phyloP scores from a whole-genome alignment of 192 early-diverging fungal species.

The Pilaira anomala region DNA sequence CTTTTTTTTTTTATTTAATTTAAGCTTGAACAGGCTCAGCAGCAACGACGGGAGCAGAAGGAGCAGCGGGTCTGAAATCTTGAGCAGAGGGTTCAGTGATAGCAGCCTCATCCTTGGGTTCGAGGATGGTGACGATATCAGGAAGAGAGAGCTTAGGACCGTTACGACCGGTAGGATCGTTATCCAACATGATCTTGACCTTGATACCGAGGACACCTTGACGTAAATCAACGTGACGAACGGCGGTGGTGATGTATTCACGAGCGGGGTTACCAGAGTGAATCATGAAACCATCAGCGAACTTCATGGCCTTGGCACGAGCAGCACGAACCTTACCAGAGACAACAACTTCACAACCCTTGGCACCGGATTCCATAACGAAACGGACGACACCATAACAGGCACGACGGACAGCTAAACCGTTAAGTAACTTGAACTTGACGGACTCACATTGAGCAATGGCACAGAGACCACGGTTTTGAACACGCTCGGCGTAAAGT shows the following conservation, averaged over 20 bases:
- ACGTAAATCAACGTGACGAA: conserved; percentile 96
- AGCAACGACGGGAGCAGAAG: conserved; percentile 21
- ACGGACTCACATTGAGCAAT: conserved; percentile 98
- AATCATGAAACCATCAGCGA: conserved; percentile 99
- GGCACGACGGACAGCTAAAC: conserved; percentile 93
- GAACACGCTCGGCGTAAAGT: conserved; percentile 97
- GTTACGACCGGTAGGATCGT: conserved; percentile 87
- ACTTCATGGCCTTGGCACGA: conserved; percentile 99
- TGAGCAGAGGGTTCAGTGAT: conserved; percentile 70
- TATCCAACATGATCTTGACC: conserved; percentile 99
- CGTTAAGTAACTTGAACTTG: conserved; percentile 96
- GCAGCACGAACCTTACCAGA: conserved; percentile 99
- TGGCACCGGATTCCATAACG: conserved; percentile 99
- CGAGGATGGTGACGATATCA: conserved; percentile 91
- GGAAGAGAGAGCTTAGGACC: conserved; percentile 97
- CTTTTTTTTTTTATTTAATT: background rate
- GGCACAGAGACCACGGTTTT: conserved; percentile 96
- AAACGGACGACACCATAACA: conserved; percentile 98
- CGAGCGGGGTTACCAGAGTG: conserved; percentile 98
- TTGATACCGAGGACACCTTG: conserved; percentile 99
- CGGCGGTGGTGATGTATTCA: conserved; percentile 94
- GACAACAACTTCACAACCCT: conserved; percentile 99
- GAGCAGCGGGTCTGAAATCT: conserved; percentile 43
- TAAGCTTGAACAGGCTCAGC: conserved; percentile 27
- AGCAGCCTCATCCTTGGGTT: conserved; percentile 83